Conservation (phyloP, 2,329 filamentous ascomycete genomes). For the Trichoderma sp. region DNA sequence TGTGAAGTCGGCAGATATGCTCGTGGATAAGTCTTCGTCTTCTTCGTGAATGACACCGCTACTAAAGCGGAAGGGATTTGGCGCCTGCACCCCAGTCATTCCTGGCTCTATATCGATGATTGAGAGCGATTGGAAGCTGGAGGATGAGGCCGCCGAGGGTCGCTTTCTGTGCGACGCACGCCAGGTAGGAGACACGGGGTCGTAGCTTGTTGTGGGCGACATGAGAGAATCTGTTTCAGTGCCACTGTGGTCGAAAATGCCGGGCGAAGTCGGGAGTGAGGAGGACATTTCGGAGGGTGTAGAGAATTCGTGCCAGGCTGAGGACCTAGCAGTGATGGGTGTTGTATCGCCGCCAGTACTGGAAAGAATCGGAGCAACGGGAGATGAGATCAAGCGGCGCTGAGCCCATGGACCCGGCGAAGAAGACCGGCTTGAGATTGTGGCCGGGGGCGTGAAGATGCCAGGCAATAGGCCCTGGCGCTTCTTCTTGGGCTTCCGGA, state of each 20-base stretch:
- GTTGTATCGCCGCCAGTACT: conserved; percentile 53
- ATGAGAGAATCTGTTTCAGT: conserved; percentile 67
- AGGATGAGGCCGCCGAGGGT: conserved; percentile 56
- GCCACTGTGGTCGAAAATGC: conserved; percentile 73
- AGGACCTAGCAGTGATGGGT: conserved; percentile 47
- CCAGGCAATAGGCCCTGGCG: conserved; percentile 64
- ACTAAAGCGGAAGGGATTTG: conserved; percentile 31
- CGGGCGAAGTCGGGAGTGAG: conserved; percentile 80
- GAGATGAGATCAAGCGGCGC: conserved; percentile 43
- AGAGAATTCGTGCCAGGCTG: conserved; percentile 51
- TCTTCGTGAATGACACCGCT: conserved; percentile 43
- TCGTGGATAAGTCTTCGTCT: conserved; percentile 38
- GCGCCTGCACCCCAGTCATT: conserved; percentile 30
- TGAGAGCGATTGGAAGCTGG: conserved; percentile 48
- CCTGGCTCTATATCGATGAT: conserved; percentile 39
- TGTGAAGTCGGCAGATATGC: not conserved
- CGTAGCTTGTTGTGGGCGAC: conserved; percentile 77
- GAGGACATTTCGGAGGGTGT: conserved; percentile 68
- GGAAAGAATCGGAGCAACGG: conserved; percentile 45
- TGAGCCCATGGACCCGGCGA: conserved; percentile 45
- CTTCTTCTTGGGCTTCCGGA: conserved; percentile 70
- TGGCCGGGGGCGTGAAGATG: conserved; percentile 60
- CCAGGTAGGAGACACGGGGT: conserved; percentile 66
- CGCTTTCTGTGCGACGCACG: conserved; percentile 55
- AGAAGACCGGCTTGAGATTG: conserved; percentile 39